These are phyloP conservation scores for Ascoidea asiatica DNA, from an alignment of 805 yeast species.

Conservation along the genomic window DNA sequence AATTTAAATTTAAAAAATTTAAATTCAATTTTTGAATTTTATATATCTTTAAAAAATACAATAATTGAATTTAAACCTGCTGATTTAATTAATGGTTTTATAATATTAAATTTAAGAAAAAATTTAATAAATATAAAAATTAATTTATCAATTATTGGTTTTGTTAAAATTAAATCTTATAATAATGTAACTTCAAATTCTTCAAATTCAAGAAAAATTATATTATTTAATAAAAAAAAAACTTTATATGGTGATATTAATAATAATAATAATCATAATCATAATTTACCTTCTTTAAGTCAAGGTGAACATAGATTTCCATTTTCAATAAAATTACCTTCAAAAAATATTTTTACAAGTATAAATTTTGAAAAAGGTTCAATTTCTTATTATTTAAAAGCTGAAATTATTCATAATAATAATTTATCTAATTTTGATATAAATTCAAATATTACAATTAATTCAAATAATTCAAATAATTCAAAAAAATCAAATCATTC, in stretches of 20 bases:
- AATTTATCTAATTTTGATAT: no score
- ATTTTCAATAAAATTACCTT: constrained; percentile 71
- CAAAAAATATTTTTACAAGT: constrained; percentile 55
- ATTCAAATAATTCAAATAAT: neutral
- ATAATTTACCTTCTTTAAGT: constrained; percentile 29
- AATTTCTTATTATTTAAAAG: constrained; percentile 50
- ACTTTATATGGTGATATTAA: constrained; percentile 4
- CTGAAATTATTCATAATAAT: constrained; percentile 19
- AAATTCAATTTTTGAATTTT: constrained; percentile 33
- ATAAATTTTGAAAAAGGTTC: constrained; percentile 81
- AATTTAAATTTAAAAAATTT: constrained; percentile 5
- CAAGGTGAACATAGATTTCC: constrained; percentile 86
- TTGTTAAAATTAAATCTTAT: constrained; percentile 4
- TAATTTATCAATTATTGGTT: constrained; percentile 5
- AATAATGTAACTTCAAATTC: neutral
- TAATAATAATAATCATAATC: constrained; percentile 8
- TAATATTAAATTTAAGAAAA: constrained; percentile 39
- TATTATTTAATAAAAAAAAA: constrained; percentile 4
- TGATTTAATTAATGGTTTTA: constrained; percentile 55
- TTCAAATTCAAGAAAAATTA: constrained; percentile 2
- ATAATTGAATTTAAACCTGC: constrained; percentile 74
- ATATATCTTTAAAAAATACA: constrained; percentile 58
- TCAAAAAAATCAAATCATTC: constrained; percentile 4
- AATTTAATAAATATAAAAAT: constrained; percentile 34
- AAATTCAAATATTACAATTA: neutral